Conservation (phyloP, 139 green algal species). For the Micractinium sp. region DNA sequence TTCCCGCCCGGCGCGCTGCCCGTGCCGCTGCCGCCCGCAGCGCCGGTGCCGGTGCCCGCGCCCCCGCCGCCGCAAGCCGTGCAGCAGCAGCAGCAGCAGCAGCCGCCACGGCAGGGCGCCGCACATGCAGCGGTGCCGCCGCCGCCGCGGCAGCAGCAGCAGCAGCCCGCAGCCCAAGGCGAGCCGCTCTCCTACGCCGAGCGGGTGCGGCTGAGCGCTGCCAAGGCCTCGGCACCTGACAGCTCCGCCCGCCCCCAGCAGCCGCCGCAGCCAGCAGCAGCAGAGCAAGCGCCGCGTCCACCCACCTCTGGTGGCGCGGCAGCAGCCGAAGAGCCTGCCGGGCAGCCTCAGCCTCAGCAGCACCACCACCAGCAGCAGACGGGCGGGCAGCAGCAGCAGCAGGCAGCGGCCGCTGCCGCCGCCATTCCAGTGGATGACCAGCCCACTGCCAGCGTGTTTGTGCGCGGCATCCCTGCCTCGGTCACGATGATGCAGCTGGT, state of each 20-base stretch:
- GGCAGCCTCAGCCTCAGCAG: not conserved
- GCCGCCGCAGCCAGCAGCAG: not conserved
- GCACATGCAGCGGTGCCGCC: not conserved
- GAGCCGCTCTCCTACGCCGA: conserved; percentile 45
- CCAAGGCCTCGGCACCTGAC: not conserved
- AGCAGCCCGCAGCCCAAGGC: not conserved
- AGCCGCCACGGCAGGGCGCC: no score
- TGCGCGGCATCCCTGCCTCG: conserved; percentile 36
- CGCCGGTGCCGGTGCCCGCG: not conserved
- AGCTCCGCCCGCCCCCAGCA: not conserved
- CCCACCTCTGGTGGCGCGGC: not conserved
- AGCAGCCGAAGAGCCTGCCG: not conserved
- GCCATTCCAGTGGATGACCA: conserved; percentile 10
- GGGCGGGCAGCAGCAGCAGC: not conserved
- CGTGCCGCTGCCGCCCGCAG: not conserved
- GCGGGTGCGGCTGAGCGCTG: conserved; percentile 30
- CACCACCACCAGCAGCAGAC: not conserved
- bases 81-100: conserved; percentile 9
- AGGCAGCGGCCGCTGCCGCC: not conserved
- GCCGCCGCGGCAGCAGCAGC: conserved; percentile 19
- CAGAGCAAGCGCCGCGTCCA: not conserved
- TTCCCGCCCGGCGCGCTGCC: not conserved
- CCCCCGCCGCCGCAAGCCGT: not conserved
- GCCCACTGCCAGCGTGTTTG: conserved; percentile 30
- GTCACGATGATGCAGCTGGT: conserved; percentile 49